Base-by-base conservation (phyloP, 1,139 yeast genomes). In the Diutina siamensis region DNA sequence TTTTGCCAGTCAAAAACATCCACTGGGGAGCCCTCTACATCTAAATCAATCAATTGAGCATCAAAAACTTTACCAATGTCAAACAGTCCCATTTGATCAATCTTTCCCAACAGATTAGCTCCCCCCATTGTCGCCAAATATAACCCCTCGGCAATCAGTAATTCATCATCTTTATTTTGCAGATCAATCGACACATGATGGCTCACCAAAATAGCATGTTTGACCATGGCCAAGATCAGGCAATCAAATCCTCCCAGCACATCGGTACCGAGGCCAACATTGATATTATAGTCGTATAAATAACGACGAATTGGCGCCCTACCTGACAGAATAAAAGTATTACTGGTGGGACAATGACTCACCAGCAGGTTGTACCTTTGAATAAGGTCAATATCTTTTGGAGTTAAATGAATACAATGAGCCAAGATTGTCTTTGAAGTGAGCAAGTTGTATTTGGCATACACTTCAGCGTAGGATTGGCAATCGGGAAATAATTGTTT, bases 281-380 rank as follows among this genome's bases (percentile, higher is more conserved):
- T 83, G 52, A 89, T 73, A 10, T 76, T 77, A 46, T 74, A 72
- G 45, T 81, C 70, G 48, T 88, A 67, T 45, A 86, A 65, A 68
- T 82, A 76, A 53, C 84, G 72, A 47, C 58, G 61, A 7, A 92
- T 76, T 18, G 92, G 85, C 4, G 96, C 94, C 60, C 87, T 94
- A 12, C 98, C 98, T 20, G 95, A 83, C 1, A 95, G 80, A 49
- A 92, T 74, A 25, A 94, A 80, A 0, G 95, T 80, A 59, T 92
- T 92, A 34, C 95, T 84, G 13, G 89, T 78, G 4, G 98, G 98
- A 61, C 98, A 92, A 63, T 92, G 98, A 7, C 95, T 78, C 18
- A 92, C 75, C 15, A 97, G 94, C 31, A 88, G 68, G 5, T 75
- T 65, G 28, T 74, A 71, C 10, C 57, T 52, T 51, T 70, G 71